Evolutionary conservation across 192 early-diverging fungal species (phyloP).

Genomic region (Mortierella antarctica): DNA sequence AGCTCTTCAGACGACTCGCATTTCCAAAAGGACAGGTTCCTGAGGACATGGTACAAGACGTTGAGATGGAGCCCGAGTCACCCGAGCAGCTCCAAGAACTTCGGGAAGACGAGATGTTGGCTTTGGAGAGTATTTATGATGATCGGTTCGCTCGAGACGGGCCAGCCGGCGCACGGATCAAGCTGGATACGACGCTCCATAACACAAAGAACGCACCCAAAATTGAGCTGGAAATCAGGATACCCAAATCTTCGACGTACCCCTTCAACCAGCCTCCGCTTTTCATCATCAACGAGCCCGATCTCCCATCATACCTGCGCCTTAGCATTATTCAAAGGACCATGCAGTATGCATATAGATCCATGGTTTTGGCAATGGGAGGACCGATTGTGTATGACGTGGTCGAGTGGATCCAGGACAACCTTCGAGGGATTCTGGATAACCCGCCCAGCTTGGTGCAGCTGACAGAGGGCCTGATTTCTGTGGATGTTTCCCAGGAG

Average conservation of each 20-base stretch:
- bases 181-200: conserved; percentile 36
- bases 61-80: conserved; percentile 32
- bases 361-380: conserved; percentile 57
- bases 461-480: conserved; percentile 52
- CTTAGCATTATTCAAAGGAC: conserved; percentile 65
- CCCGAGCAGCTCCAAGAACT: conserved; percentile 49
- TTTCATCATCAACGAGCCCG: conserved; percentile 69
- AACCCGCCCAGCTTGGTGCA: conserved; percentile 61
- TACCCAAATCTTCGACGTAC: conserved; percentile 69
- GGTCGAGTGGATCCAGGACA: conserved; percentile 65
- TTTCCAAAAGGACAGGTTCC: conserved; percentile 57
- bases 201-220: conserved; percentile 50
- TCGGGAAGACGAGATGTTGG: conserved; percentile 70
- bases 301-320: conserved; percentile 77
- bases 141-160: conserved; percentile 56
- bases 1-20: conserved; percentile 63
- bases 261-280: conserved; percentile 73
- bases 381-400: conserved; percentile 69
- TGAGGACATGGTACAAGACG: conserved; percentile 46
- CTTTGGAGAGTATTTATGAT: conserved; percentile 76
- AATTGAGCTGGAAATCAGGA: conserved; percentile 69
- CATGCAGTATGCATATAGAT: conserved; percentile 53
- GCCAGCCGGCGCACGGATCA: conserved; percentile 29
- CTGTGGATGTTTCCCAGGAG: conserved; percentile 27
- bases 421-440: conserved; percentile 57